These are phyloP conservation scores for Coniella vitis DNA, from an alignment of 2,329 filamentous ascomycete species.

Conservation along the genomic window DNA sequence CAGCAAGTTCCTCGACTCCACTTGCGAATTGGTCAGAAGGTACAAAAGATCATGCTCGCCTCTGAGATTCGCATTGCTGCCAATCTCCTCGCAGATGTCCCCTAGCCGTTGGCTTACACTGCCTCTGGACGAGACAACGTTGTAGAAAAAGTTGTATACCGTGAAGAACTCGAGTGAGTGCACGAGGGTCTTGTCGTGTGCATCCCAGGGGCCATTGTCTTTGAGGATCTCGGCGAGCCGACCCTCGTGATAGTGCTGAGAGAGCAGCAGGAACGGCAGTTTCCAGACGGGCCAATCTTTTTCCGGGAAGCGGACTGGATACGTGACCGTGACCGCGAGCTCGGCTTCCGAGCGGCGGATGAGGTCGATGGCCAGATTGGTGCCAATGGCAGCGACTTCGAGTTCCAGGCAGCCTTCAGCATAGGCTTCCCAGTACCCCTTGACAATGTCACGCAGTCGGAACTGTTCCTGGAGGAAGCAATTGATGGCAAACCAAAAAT, in stretches of 20 bases:
- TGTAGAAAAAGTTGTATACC: too few relatives aligned
- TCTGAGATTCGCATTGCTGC: too few relatives aligned
- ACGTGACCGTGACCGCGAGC: background rate
- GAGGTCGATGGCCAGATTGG: slow-evolving; percentile 4
- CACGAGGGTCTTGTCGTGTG: background rate
- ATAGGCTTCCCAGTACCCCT: slow-evolving; percentile 3
- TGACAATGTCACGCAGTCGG: slow-evolving; percentile 1
- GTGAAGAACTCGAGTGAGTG: too few relatives aligned
- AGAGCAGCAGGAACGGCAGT: slow-evolving; percentile 1
- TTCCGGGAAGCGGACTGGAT: slow-evolving; percentile 2
- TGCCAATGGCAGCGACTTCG: background rate
- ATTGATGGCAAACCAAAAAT: slow-evolving; percentile 7
- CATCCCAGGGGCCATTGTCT: background rate
- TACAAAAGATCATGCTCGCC: too few relatives aligned
- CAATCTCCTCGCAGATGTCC: too few relatives aligned
- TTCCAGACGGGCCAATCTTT: slow-evolving; percentile 2
- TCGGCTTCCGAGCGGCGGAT: slow-evolving; percentile 7
- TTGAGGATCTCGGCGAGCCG: background rate
- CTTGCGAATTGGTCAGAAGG: too few relatives aligned
- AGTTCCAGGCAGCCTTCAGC: background rate
- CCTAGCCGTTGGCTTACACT: too few relatives aligned
- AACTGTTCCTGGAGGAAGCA: slow-evolving; percentile 5
- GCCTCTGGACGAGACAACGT: too few relatives aligned
- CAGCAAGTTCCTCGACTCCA: too few relatives aligned
- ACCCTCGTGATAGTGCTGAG: background rate